A percentile compares a stretch with the other conserved stretches of the same genome.
phyloP scores from a whole-genome alignment of 257 asterid species.

The Solanum chaucha region DNA sequence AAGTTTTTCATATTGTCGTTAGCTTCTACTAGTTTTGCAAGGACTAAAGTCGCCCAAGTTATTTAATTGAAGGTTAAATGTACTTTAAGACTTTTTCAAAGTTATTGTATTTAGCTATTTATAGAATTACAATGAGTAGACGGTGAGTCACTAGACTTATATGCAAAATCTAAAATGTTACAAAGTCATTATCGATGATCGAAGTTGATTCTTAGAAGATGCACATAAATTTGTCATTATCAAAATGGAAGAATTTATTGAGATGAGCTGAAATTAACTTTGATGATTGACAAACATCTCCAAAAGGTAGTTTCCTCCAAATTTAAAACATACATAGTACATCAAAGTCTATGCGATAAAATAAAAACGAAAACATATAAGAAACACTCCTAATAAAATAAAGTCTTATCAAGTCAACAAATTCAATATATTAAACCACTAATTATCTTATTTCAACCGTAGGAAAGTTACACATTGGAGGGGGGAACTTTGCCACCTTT shows the following conservation, averaged over 20 bases:
- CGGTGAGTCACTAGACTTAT: not conserved
- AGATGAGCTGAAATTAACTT: no score
- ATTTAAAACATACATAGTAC: not conserved
- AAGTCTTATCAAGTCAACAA: not conserved
- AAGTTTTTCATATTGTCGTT: not conserved
- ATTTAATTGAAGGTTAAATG: not conserved
- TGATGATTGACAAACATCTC: not conserved
- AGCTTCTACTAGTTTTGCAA: not conserved
- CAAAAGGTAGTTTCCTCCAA: no score
- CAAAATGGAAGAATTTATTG: no score
- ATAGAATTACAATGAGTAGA: no score
- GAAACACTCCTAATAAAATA: no score
- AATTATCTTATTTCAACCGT: not conserved
- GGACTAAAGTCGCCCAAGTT: no score
- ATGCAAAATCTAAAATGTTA: no score
- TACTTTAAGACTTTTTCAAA: not conserved
- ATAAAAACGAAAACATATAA: no score
- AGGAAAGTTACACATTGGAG: not conserved
- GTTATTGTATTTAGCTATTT: no score
- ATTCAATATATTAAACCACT: not conserved
- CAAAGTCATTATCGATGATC: not conserved
- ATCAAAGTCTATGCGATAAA: not conserved
- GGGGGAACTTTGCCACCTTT: not conserved
- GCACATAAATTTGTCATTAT: no score
- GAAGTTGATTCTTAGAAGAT: not conserved